A percentile compares a stretch with the other conserved stretches of the same genome.
These are phyloP conservation scores for Pleurotus eryngii DNA, from an alignment of 768 basidiomycete species.

Conservation along the genomic window DNA sequence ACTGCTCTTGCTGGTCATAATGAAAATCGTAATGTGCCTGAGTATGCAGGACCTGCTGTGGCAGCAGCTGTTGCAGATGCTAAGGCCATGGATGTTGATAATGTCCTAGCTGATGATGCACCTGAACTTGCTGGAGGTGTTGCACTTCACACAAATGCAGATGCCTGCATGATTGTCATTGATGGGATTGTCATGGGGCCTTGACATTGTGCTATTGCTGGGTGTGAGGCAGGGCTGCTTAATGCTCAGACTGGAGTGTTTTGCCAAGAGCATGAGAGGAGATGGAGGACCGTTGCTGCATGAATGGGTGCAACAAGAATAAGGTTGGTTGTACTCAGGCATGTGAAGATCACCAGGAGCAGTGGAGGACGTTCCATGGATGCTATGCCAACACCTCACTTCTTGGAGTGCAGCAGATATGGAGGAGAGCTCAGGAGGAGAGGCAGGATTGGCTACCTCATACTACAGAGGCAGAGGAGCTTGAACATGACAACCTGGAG, in stretches of 20 bases:
- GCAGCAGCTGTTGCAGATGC: too few relatives aligned
- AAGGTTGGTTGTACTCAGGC: background rate
- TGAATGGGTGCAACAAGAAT: background rate
- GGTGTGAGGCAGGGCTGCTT: background rate
- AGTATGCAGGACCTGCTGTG: too few relatives aligned
- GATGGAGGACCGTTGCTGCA: conserved; percentile 2
- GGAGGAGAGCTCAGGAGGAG: background rate
- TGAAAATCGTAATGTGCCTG: too few relatives aligned
- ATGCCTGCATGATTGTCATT: conserved; percentile 10
- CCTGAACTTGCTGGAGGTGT: too few relatives aligned
- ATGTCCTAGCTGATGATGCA: too few relatives aligned
- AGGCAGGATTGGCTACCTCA: conserved; percentile 1
- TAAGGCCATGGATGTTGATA: too few relatives aligned
- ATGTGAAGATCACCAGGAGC: conserved; percentile 4
- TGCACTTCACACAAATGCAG: too few relatives aligned
- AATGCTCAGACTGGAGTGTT: conserved; percentile 6
- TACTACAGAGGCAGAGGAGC: conserved; percentile 11
- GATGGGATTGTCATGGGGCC: conserved; percentile 15
- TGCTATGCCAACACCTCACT: background rate
- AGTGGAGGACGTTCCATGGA: background rate
- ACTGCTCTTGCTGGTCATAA: too few relatives aligned
- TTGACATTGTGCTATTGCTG: conserved; percentile 9
- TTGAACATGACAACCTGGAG: background rate
- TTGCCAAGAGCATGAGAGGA: background rate
- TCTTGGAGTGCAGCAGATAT: background rate